A percentile compares a stretch with the other conserved stretches of the same genome.
Evolutionary conservation across 2,329 filamentous ascomycete genomes (phyloP).

Genomic region (Penicillium sclerotiorum): DNA sequence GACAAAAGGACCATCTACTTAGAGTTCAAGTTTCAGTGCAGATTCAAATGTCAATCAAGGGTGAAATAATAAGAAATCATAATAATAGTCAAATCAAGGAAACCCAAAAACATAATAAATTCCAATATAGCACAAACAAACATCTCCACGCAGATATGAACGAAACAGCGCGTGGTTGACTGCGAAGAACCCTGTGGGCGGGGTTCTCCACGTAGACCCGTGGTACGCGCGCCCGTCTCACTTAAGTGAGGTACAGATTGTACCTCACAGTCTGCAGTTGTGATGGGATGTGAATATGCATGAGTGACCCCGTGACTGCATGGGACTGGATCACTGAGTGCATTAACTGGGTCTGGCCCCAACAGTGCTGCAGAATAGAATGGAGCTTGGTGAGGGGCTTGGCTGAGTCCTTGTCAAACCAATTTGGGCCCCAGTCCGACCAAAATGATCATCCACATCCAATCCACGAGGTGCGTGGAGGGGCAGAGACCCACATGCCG

Average conservation of each 20-base stretch:
- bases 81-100: too few relatives aligned
- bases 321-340: not conserved
- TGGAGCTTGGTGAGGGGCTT: conserved; percentile 2
- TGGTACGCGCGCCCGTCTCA: conserved; percentile 10
- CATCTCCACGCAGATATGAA: too few relatives aligned
- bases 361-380: conserved; percentile 5
- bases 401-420: conserved; percentile 8
- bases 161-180: not conserved
- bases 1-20: not conserved
- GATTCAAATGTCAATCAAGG: too few relatives aligned
- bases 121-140: too few relatives aligned
- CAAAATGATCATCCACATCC: conserved; percentile 14
- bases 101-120: too few relatives aligned
- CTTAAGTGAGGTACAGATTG: conserved; percentile 4
- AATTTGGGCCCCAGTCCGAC: conserved; percentile 14
- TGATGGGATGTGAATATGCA: conserved; percentile 2
- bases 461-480: conserved; percentile 16
- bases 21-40: too few relatives aligned
- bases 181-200: conserved; percentile 10
- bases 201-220: conserved; percentile 14
- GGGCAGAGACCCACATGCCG: conserved; percentile 23
- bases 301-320: conserved; percentile 1
- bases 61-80: too few relatives aligned
- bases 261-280: conserved; percentile 16
- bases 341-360: conserved; percentile 10